Base-by-base conservation (phyloP, 2,329 filamentous ascomycete genomes). In the Diaporthe ilicicola region DNA sequence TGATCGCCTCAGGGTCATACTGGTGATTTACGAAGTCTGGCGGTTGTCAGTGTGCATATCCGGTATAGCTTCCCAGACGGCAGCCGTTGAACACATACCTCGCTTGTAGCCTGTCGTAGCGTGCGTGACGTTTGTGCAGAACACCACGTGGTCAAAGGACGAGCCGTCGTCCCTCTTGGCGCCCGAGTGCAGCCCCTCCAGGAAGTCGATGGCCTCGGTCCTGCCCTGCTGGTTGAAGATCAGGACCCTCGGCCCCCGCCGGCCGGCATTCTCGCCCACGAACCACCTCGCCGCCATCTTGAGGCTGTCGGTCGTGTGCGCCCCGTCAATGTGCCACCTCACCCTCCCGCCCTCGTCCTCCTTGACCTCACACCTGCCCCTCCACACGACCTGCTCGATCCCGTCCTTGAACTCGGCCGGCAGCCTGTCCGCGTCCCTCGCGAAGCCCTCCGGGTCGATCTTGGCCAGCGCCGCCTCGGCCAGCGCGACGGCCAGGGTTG, bases 271-370 rank as follows among this genome's bases (percentile, higher is more conserved):
- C 76, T 88, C 85, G 12, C 80, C 80, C 2, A 90, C 88, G 77
- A 97, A 98, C 95, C 95, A 98, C 73, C 89, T 88, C 0, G 91
- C 91, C 5, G 94, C 94, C 74, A 94, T 88, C 74, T 92, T 89
- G 68, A 99, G 91, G 78, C 94, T 98, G 78, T 98, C 95, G 4
- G 92, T 86, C 0, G 95, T 99, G 81, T 99, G 96, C 2, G 94
- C 96, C 10, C 96, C 95, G 78, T 99, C 96, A 24, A 99, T 89
- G 77, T 95, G 92, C 95, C 95, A 99, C 19, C 86, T 86, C 6
- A 97, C 84, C 2, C 78, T 77, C 3, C 84, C 84, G 72, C 90
- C 87, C 3, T 81, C 75, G 72, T 90, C 87, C 4, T 81, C 75
- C 76, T 87, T 89, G 50, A 86, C 82, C 74, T 92, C 89, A 78